Conservation (phyloP, 495 filamentous ascomycete genomes). For the Chaetomium tenue region DNA sequence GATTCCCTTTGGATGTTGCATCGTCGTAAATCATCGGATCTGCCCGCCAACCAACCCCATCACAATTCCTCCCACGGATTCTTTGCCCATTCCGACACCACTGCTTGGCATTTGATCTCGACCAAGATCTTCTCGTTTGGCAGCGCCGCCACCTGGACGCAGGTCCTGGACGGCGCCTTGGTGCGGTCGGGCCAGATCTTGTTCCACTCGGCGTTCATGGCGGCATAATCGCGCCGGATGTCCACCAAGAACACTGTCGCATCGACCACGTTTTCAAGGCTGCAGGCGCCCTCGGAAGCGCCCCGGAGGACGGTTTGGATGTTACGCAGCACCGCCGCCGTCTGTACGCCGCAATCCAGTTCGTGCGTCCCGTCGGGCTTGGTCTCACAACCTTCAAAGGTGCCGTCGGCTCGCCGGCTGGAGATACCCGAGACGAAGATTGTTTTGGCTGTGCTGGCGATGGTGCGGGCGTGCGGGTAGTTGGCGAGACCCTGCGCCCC, state of each 20-base stretch:
- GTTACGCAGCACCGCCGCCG: conserved; percentile 31
- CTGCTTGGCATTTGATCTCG: conserved; percentile 35
- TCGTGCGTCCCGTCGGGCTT: conserved; percentile 20
- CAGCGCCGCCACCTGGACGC: conserved; percentile 32
- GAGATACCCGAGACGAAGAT: conserved; percentile 35
- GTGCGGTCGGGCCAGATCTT: conserved; percentile 32
- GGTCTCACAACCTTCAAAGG: conserved; percentile 28
- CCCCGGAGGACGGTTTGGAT: conserved; percentile 32
- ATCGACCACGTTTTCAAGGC: conserved; percentile 32
- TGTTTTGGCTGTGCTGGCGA: conserved; percentile 26
- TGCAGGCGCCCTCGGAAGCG: conserved; percentile 22
- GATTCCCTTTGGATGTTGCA: too few species aligned
- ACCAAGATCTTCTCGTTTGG: conserved; percentile 31
- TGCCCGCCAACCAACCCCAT: neutral
- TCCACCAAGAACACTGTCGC: conserved; percentile 34
- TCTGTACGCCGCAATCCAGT: conserved; percentile 31
- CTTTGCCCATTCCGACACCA: conserved; percentile 21
- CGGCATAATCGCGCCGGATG: conserved; percentile 28
- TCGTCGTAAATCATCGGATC: neutral
- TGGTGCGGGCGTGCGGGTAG: conserved; percentile 33
- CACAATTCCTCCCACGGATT: neutral
- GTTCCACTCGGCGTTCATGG: conserved; percentile 37
- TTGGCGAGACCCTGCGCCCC: conserved; percentile 32
- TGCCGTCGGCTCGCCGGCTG: conserved; percentile 31
- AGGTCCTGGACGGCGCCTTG: conserved; percentile 32